Conservation (phyloP, 306 rosid genomes). For the Astragalus membranaceus region DNA sequence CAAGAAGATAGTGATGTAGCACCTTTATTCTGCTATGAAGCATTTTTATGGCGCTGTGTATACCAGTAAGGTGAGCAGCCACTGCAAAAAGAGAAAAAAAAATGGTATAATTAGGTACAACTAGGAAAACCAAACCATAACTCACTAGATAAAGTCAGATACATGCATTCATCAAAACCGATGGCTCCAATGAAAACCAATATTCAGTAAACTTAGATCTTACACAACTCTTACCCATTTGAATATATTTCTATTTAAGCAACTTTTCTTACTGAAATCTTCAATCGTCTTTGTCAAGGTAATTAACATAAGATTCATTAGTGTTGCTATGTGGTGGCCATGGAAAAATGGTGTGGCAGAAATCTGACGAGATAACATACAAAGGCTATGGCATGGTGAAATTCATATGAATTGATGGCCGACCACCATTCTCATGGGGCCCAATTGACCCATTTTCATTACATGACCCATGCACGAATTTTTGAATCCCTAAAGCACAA, state of each 20-base stretch:
- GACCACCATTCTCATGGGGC: background rate
- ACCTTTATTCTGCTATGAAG: conserved; percentile 89
- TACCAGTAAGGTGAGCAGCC: conserved; percentile 97
- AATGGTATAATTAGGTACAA: background rate
- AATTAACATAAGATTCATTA: background rate
- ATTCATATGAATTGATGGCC: background rate
- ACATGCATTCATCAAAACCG: background rate
- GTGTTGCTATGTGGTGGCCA: background rate
- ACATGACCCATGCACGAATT: background rate
- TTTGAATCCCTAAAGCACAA: background rate
- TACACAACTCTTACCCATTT: background rate
- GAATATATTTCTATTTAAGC: background rate
- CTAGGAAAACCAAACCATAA: background rate
- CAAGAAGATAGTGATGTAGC: conserved; percentile 79
- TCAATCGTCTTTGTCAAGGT: background rate
- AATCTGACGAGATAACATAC: background rate
- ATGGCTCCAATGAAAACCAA: background rate
- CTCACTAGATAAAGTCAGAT: background rate
- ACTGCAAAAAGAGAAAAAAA: conserved; percentile 37
- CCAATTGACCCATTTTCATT: background rate
- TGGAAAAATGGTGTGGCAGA: background rate
- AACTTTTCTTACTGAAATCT: background rate
- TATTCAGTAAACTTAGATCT: background rate
- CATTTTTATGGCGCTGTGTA: conserved; percentile 97
- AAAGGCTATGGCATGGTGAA: background rate